phyloP scores from a whole-genome alignment of 164 flowering plant genomes.

The Vitis rotundifolia region DNA sequence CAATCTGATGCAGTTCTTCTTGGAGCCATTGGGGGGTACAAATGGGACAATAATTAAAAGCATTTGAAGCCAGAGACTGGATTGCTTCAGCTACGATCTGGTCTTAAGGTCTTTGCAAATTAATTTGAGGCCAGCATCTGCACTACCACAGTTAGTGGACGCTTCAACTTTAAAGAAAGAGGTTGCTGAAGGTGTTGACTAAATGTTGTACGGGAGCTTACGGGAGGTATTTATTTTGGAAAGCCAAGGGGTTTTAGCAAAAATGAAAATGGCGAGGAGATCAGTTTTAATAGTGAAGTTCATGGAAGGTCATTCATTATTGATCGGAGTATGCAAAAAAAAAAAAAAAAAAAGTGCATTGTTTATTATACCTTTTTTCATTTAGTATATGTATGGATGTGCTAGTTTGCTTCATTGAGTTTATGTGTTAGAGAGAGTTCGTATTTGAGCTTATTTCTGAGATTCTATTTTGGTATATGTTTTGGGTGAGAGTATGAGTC shows the following conservation, averaged over 20 bases:
- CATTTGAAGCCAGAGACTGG: slow-evolving; percentile 99
- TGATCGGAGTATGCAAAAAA: no score
- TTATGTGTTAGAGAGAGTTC: no score
- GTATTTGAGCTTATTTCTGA: no score
- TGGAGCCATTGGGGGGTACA: slow-evolving; percentile 99
- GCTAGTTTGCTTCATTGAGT: no score
- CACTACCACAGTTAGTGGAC: slow-evolving; percentile 92
- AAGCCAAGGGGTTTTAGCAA: slow-evolving; percentile 83
- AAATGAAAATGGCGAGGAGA: slow-evolving; percentile 79
- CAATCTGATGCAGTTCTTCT: slow-evolving; percentile 91
- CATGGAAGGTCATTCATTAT: no score
- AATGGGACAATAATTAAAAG: slow-evolving; percentile 89
- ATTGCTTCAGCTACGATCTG: slow-evolving; percentile 82
- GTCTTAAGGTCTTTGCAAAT: slow-evolving; percentile 95
- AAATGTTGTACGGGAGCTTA: slow-evolving; percentile 98
- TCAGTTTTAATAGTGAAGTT: slow-evolving; percentile 91
- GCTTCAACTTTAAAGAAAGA: slow-evolving; percentile 93
- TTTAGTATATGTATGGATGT: no score
- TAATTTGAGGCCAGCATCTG: slow-evolving; percentile 93
- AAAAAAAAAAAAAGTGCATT: no score
- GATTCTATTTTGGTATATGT: no score
- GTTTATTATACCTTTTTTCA: no score
- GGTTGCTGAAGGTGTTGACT: slow-evolving; percentile 95
- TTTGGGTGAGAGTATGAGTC: no score
- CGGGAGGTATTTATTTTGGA: slow-evolving; percentile 99